Percentiles rank a stretch among this genome's conserved stretches.
Evolutionary conservation across 257 asterid species (phyloP).

Genomic region (Hygrophila difformis): DNA sequence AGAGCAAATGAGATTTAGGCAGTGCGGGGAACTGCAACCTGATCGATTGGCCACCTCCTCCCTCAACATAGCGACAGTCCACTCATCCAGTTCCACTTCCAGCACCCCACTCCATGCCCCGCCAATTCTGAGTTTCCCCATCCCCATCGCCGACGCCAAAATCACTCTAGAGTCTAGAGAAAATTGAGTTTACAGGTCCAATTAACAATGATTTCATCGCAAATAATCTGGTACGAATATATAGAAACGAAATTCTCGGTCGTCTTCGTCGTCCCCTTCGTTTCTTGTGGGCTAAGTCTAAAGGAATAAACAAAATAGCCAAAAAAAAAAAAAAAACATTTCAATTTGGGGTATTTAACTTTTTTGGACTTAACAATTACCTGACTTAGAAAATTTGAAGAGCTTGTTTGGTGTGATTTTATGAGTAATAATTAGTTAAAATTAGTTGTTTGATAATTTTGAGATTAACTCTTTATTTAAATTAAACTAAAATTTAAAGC

Average conservation of each 20-base stretch:
- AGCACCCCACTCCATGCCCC: slow-evolving; percentile 90
- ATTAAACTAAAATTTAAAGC: too few relatives aligned
- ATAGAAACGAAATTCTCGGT: background rate
- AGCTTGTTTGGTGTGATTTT: too few relatives aligned
- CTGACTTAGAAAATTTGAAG: too few relatives aligned
- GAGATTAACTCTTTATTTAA: too few relatives aligned
- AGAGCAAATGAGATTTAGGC: slow-evolving; percentile 58
- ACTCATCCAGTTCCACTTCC: slow-evolving; percentile 67
- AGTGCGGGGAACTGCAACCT: slow-evolving; percentile 35
- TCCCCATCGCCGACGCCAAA: background rate
- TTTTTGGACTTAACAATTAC: too few relatives aligned
- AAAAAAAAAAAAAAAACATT: too few relatives aligned
- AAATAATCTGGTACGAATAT: background rate
- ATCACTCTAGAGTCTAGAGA: background rate
- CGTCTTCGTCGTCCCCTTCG: too few relatives aligned
- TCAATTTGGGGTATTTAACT: too few relatives aligned
- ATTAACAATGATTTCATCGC: background rate
- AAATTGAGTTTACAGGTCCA: background rate
- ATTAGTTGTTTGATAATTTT: too few relatives aligned
- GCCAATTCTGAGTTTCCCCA: slow-evolving; percentile 64
- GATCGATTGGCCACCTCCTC: slow-evolving; percentile 68
- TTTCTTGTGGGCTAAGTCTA: slow-evolving; percentile 20
- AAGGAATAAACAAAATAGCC: too few relatives aligned
- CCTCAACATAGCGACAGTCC: slow-evolving; percentile 71
- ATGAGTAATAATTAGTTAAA: too few relatives aligned